Evolutionary conservation across 2,329 filamentous ascomycete genomes (phyloP), one percentile per base, ranked within the genome.

Genomic region (Fusarium praegraminearum): DNA sequence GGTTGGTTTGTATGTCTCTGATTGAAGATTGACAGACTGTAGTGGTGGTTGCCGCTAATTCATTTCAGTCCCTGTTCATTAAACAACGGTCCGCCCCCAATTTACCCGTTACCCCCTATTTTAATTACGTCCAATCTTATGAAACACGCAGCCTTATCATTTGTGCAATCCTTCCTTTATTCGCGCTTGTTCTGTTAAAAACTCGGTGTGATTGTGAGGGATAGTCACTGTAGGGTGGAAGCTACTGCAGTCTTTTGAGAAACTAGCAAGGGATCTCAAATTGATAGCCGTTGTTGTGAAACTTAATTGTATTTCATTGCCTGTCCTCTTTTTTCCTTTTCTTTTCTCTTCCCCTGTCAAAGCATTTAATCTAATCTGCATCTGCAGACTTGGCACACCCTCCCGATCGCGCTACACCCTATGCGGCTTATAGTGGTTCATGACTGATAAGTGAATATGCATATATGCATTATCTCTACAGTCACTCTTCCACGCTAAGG

Each of bases 221-320:
- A 44, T 26, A 26, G 36, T 40, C 36, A 40, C n/a, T 40, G n/a
- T 40, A 40, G 36, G n/a, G 20, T 40, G n/a, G 36, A 40, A 40
- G 36, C 36, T 40, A 40, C 36, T 40, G 36, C 36, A 30, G 45
- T 55, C 22, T 7, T 28, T 28, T 40, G 24, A 30, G 33, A 20
- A 44, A 41, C 49, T 46, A 47, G 62, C 62, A 62, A 41, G 56
- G 18, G 13, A 15, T 22, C 16, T 9, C 24, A 62, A 49, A 62
- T 46, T 66, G 56, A 50, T 44, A 66, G 63, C 63, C 63, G 63
- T 62, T 56, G 18, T 67, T 51, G 56, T 67, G 62, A 66, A 66
- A 66, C 63, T 62, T 56, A 22, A 22, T 22, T 22, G 20, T 22
- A 45, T 62, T 22, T 22, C 49, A 30, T 13, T 51, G 13, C 24